Conservation (phyloP, 164 flowering plant genomes). For the Vitis labrusca region DNA sequence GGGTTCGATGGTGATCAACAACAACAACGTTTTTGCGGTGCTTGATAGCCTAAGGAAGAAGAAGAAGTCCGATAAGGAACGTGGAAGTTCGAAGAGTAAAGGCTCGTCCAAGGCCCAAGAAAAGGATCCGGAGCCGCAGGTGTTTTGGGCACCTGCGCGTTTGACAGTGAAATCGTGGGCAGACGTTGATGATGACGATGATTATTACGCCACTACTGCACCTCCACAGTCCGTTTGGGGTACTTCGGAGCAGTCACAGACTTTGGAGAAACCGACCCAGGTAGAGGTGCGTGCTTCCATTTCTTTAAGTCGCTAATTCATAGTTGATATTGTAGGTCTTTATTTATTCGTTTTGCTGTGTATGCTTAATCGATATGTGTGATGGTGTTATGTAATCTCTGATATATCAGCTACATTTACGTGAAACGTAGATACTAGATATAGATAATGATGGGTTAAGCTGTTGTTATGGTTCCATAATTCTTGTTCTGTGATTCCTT, state of each 20-base stretch:
- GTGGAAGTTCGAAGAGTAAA: constrained; percentile 44
- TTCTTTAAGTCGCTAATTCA: background rate
- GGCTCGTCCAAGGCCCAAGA: constrained; percentile 43
- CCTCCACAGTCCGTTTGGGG: constrained; percentile 64
- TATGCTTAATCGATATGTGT: no score
- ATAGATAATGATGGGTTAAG: no score
- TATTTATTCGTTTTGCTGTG: background rate
- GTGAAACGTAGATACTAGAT: no score
- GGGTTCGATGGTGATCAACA: constrained; percentile 36
- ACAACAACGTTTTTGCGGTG: constrained; percentile 48
- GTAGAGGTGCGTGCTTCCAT: constrained; percentile 30
- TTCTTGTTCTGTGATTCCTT: no score
- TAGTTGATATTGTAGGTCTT: background rate
- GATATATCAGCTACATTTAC: no score
- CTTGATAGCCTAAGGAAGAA: constrained; percentile 42
- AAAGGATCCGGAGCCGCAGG: constrained; percentile 51
- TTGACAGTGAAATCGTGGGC: constrained; percentile 80
- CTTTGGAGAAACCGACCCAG: constrained; percentile 33
- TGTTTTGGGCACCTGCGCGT: constrained; percentile 80
- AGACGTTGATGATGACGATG: constrained; percentile 87
- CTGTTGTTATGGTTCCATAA: no score
- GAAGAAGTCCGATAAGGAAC: constrained; percentile 49
- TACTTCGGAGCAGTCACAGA: constrained; percentile 26
- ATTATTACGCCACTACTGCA: constrained; percentile 72
- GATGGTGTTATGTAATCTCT: no score